Percentiles rank a stretch among this genome's conserved stretches.
phyloP scores from a whole-genome alignment of 2,329 filamentous ascomycete species.

The Nemania sp. region DNA sequence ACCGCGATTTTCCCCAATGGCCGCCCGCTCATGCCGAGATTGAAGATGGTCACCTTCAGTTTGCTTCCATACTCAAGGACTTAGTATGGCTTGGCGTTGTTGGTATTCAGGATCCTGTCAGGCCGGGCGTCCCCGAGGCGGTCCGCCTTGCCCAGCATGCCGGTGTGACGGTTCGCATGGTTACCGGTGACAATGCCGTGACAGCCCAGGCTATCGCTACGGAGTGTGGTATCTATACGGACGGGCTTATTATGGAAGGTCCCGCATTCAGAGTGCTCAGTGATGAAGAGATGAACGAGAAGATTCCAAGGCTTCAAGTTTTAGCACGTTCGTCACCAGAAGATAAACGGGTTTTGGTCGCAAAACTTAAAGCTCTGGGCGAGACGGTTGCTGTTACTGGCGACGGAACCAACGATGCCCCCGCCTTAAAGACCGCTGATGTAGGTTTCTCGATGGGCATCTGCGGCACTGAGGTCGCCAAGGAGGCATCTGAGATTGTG shows the following conservation, averaged over 20 bases:
- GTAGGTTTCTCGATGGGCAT: conserved; percentile 73
- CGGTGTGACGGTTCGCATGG: conserved; percentile 75
- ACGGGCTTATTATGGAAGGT: conserved; percentile 70
- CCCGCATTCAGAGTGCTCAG: conserved; percentile 67
- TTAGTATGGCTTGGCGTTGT: conserved; percentile 76
- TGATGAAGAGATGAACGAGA: conserved; percentile 61
- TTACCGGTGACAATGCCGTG: conserved; percentile 73
- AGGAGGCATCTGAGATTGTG: conserved; percentile 71
- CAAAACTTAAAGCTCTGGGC: conserved; percentile 63
- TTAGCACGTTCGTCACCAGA: conserved; percentile 69
- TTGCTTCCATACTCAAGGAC: conserved; percentile 66
- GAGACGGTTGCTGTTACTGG: conserved; percentile 69
- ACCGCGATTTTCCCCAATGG: conserved; percentile 74
- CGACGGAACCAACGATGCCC: conserved; percentile 69
- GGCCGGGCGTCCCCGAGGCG: conserved; percentile 68
- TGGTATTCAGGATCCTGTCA: conserved; percentile 75
- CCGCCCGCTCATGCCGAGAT: conserved; percentile 67
- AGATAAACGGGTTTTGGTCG: conserved; percentile 67
- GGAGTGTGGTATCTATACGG: conserved; percentile 72
- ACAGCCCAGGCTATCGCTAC: conserved; percentile 75
- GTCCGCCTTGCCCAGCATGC: conserved; percentile 69
- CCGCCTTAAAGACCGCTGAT: conserved; percentile 67
- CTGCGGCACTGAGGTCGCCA: conserved; percentile 68
- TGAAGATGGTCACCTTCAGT: conserved; percentile 64
- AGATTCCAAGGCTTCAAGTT: conserved; percentile 64